Conservation (phyloP, 805 yeast species). For the Yarrowia sp. region DNA sequence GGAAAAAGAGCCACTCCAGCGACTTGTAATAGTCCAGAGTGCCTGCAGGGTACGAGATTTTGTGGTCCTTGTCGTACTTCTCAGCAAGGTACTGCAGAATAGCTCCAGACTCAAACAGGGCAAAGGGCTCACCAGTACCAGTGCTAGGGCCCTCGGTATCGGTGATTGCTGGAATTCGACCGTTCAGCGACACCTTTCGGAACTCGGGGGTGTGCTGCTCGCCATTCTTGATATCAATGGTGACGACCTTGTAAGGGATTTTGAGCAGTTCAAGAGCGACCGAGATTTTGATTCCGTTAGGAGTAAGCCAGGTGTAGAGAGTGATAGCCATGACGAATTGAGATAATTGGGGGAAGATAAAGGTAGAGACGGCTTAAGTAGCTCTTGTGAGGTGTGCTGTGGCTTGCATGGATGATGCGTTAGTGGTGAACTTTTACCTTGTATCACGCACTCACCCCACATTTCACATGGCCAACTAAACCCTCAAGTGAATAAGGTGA, state of each 20-base stretch:
- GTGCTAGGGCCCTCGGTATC: slow-evolving; percentile 44
- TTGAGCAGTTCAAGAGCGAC: slow-evolving; percentile 50
- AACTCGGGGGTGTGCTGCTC: slow-evolving; percentile 66
- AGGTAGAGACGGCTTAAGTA: too few relatives aligned
- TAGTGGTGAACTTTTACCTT: too few relatives aligned
- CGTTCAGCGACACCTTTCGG: slow-evolving; percentile 64
- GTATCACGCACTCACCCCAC: slow-evolving; percentile 2
- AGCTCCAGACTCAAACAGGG: slow-evolving; percentile 65
- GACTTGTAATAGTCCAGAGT: slow-evolving; percentile 56
- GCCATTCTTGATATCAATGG: slow-evolving; percentile 53
- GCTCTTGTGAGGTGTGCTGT: background rate
- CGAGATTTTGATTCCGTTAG: slow-evolving; percentile 55
- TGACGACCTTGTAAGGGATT: slow-evolving; percentile 50
- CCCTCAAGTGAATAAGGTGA: too few relatives aligned
- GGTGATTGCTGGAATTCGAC: slow-evolving; percentile 64
- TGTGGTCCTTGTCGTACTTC: slow-evolving; percentile 63
- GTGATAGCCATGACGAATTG: slow-evolving; percentile 46
- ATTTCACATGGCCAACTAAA: background rate
- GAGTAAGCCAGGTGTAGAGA: slow-evolving; percentile 56
- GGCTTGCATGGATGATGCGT: slow-evolving; percentile 18
- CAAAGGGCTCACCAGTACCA: slow-evolving; percentile 41
- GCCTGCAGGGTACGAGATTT: slow-evolving; percentile 51
- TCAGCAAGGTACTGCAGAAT: slow-evolving; percentile 66
- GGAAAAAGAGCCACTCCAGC: slow-evolving; percentile 61
- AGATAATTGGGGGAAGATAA: too few relatives aligned